These are phyloP conservation scores for Pulveroboletus ravenelii DNA, from an alignment of 768 basidiomycete genomes.

Conservation along the genomic window DNA sequence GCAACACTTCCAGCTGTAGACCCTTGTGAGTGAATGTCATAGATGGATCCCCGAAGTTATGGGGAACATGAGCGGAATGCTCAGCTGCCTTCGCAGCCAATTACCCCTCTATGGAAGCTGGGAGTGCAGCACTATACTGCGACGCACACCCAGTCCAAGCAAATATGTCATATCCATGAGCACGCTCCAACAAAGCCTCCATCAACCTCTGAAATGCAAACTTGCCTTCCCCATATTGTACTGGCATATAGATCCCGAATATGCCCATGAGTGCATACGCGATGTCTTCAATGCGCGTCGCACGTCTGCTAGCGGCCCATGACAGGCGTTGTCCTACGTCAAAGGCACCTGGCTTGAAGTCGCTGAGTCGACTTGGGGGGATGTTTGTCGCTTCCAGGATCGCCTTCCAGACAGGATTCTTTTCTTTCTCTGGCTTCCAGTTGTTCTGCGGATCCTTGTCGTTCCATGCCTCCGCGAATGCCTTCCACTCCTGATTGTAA, in stretches of 20 bases:
- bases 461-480: background rate
- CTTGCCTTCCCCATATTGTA: conserved; percentile 20
- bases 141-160: conserved; percentile 8
- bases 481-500: conserved; percentile 6
- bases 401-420: too few species aligned
- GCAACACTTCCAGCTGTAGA: conserved; percentile 5
- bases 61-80: background rate
- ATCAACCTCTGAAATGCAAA: too few species aligned
- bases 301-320: conserved; percentile 20
- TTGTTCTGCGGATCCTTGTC: too few species aligned
- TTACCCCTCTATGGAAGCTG: conserved; percentile 6
- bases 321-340: conserved; percentile 2
- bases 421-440: too few species aligned
- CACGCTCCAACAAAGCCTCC: too few species aligned
- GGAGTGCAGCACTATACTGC: conserved; percentile 4
- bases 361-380: too few species aligned
- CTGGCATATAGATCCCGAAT: conserved; percentile 17
- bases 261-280: conserved; percentile 24
- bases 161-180: too few species aligned
- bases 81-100: conserved; percentile 3
- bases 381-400: too few species aligned
- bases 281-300: conserved; percentile 22
- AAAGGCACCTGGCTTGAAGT: too few species aligned
- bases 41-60: conserved; percentile 3
- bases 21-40: conserved; percentile 5